These are phyloP conservation scores for Aspergillus baeticus DNA, from an alignment of 495 filamentous ascomycete genomes.

Conservation along the genomic window DNA sequence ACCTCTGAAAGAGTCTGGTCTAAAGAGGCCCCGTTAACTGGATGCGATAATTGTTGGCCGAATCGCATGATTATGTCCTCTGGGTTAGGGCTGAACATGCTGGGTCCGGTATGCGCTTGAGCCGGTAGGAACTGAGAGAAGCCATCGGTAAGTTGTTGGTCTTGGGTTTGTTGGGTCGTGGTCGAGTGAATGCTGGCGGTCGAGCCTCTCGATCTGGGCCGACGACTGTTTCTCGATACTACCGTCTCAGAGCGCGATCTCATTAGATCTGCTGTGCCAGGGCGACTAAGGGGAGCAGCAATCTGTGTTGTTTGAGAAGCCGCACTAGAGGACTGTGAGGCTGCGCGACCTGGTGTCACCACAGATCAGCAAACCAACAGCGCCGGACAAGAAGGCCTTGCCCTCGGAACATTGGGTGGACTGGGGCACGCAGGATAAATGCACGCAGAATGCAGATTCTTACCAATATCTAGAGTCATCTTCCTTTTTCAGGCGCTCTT, in stretches of 20 bases:
- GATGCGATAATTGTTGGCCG: constrained; percentile 56
- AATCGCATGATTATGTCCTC: constrained; percentile 65
- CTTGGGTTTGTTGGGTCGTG: constrained; percentile 64
- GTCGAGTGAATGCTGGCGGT: constrained; percentile 78
- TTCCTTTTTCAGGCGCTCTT: constrained; percentile 13
- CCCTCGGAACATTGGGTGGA: neutral
- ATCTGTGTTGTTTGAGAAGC: constrained; percentile 41
- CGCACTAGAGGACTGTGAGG: constrained; percentile 31
- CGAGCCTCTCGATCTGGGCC: constrained; percentile 76
- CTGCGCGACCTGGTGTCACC: constrained; percentile 25
- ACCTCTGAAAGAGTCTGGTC: constrained; percentile 51
- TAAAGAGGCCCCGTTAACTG: constrained; percentile 48
- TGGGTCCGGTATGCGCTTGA: constrained; percentile 51
- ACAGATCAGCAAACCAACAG: constrained; percentile 15
- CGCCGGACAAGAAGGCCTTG: neutral
- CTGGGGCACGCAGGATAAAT: neutral
- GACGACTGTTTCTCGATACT: constrained; percentile 58
- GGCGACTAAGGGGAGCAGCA: constrained; percentile 39
- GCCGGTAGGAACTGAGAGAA: constrained; percentile 51
- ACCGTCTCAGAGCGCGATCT: constrained; percentile 61
- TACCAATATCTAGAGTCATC: constrained; percentile 36
- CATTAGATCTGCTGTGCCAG: constrained; percentile 45
- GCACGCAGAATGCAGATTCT: constrained; percentile 18
- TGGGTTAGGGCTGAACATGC: constrained; percentile 49
- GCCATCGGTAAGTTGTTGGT: constrained; percentile 54